These are phyloP conservation scores for Cornus florida DNA, from an alignment of 148 eudicot species.

Conservation along the genomic window DNA sequence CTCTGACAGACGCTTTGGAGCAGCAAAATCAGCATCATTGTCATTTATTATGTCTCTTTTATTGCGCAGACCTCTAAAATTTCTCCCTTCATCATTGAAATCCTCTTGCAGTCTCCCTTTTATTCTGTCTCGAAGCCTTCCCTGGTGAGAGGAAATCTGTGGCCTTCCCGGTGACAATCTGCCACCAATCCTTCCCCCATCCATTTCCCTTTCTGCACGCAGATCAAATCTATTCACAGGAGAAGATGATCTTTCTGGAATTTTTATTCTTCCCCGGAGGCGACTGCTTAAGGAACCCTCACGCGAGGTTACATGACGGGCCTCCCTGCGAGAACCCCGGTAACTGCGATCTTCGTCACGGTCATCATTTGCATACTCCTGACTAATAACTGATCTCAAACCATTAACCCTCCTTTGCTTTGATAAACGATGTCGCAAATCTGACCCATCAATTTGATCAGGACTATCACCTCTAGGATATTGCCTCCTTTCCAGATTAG, in stretches of 20 bases:
- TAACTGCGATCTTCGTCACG: constrained; percentile 45
- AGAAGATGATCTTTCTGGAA: constrained; percentile 61
- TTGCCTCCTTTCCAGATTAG: constrained; percentile 51
- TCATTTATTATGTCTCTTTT: constrained; percentile 37
- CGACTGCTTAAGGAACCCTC: constrained; percentile 63
- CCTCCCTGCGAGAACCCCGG: constrained; percentile 48
- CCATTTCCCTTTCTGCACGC: constrained; percentile 38
- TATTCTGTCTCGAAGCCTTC: constrained; percentile 70
- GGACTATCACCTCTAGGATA: constrained; percentile 34
- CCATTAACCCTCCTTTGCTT: constrained; percentile 69
- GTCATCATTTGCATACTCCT: constrained; percentile 45
- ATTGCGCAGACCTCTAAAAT: constrained; percentile 29
- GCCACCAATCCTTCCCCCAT: constrained; percentile 42
- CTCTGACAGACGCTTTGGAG: constrained; percentile 72
- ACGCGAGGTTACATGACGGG: constrained; percentile 34
- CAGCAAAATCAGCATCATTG: constrained; percentile 39
- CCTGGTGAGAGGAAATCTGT: constrained; percentile 40
- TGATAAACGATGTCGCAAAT: constrained; percentile 72
- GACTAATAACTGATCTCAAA: constrained; percentile 67
- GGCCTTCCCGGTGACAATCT: constrained; percentile 56
- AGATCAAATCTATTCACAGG: constrained; percentile 28
- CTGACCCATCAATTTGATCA: constrained; percentile 45
- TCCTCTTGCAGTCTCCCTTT: constrained; percentile 54
- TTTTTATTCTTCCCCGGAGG: constrained; percentile 78
- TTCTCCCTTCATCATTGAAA: constrained; percentile 36